Conservation (phyloP, 805 yeast species). For the Komagataella kurtzmanii region DNA sequence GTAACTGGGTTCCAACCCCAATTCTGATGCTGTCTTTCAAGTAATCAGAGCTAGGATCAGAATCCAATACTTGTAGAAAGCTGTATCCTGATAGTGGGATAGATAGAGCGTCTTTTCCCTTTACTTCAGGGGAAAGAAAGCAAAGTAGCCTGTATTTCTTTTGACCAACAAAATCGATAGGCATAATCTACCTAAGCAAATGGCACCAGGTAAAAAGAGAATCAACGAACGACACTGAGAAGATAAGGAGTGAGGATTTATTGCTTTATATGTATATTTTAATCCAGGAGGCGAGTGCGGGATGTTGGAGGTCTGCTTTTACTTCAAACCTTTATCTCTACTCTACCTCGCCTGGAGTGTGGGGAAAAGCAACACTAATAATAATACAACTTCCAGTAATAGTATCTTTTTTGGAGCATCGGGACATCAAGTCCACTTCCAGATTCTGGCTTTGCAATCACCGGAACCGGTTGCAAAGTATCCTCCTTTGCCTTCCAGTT, state of each 20-base stretch:
- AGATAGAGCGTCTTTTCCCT: background rate
- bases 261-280: background rate
- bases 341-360: background rate
- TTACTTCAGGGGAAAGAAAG: background rate
- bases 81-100: background rate
- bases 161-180: background rate
- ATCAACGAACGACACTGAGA: background rate
- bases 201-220: background rate
- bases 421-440: constrained; percentile 50
- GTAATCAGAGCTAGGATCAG: background rate
- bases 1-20: background rate
- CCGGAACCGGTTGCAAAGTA: constrained; percentile 96
- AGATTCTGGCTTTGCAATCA: constrained; percentile 92
- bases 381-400: background rate
- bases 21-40: background rate
- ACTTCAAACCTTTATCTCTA: background rate
- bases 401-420: background rate
- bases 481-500: constrained; percentile 51
- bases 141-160: background rate
- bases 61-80: background rate
- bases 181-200: background rate
- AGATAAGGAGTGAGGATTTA: background rate
- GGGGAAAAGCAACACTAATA: background rate
- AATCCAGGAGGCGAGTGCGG: background rate
- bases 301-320: background rate